phyloP scores from a whole-genome alignment of 2,329 filamentous ascomycete genomes.

The Didymella sp. region DNA sequence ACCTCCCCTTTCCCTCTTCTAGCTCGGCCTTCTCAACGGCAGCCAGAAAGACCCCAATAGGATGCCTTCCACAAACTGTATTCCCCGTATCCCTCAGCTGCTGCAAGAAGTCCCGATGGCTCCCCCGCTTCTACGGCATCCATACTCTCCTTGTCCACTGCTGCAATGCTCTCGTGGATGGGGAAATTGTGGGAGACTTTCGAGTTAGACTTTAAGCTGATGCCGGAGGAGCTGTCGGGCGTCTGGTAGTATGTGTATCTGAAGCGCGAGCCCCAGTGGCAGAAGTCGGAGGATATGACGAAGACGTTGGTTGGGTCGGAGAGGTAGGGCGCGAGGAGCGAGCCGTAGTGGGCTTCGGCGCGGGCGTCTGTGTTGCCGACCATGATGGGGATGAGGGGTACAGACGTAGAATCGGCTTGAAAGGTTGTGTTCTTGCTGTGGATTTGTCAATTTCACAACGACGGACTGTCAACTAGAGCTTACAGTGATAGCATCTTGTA shows the following conservation, averaged over 20 bases:
- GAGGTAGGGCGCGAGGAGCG: slow-evolving; percentile 78
- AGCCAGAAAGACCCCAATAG: slow-evolving; percentile 92
- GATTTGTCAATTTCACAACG: slow-evolving; percentile 10
- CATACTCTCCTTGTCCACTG: slow-evolving; percentile 83
- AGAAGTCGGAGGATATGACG: slow-evolving; percentile 93
- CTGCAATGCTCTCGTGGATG: slow-evolving; percentile 85
- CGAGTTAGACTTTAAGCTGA: slow-evolving; percentile 47
- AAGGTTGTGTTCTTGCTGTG: slow-evolving; percentile 40
- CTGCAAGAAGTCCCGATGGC: slow-evolving; percentile 72
- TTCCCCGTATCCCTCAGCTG: slow-evolving; percentile 78
- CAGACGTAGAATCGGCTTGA: slow-evolving; percentile 62
- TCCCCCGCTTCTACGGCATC: slow-evolving; percentile 82
- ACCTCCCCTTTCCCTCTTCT: slow-evolving; percentile 64
- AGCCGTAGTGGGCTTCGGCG: slow-evolving; percentile 73
- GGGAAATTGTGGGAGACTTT: slow-evolving; percentile 56
- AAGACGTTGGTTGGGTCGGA: slow-evolving; percentile 78
- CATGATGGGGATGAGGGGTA: slow-evolving; percentile 82
- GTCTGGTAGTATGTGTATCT: slow-evolving; percentile 80
- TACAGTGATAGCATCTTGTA: slow-evolving; percentile 73
- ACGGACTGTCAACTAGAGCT: background rate
- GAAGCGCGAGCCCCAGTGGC: slow-evolving; percentile 91
- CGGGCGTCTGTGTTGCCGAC: slow-evolving; percentile 74
- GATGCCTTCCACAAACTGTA: slow-evolving; percentile 93
- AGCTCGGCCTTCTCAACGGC: slow-evolving; percentile 69
- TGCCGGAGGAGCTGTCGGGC: slow-evolving; percentile 49